Evolutionary conservation across 306 rosid species (phyloP), one percentile per base, ranked within the genome.

Genomic region (Gillenia trifoliata): DNA sequence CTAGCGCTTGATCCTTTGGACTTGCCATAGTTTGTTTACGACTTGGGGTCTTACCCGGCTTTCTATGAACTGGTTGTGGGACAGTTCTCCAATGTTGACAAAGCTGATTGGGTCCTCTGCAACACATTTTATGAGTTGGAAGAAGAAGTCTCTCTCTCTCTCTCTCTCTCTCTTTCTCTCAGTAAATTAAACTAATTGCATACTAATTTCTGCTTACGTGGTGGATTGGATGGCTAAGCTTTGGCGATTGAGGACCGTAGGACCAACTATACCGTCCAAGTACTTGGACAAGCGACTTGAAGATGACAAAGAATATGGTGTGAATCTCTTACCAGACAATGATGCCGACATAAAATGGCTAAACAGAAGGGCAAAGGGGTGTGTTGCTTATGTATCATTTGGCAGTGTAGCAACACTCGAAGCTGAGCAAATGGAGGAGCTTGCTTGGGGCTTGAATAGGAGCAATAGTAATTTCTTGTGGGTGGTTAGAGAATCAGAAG

Each of bases 91-190:
- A 88, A 83, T 67, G 29, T 80, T 0, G 66, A 82, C 34, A 56
- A 78, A 69, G 89, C 91, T 25, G 91, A 89, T 71, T 45, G 81
- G 68, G 4, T 85, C 71, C 86, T 89, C 66, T 84, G 81, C 85
- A 89, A 84, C 68, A 80, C 95, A 41, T 77, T 88, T 75, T 76
- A 83, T 70, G 77, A 75, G 83, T 85, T 91, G 6, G 97, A 91
- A 73, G 75, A 78, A 20, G 71, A 86, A 87, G 91, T 88, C 8
- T 20, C 34, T 36, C 22, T 17, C 3, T 15, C 17, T 15, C 16
- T 15, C 6, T 17, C 52, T 4, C 19, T 43, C 2, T 50, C 20
- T 54, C n/a, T 8, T 8, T 33, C 22, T n/a, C n/a, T n/a, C n/a
- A n/a, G n/a, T n/a, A n/a, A n/a, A n/a, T n/a, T n/a, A n/a, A n/a